These are phyloP conservation scores for Fusarium sp. DNA, from an alignment of 2,329 filamentous ascomycete genomes.

Conservation along the genomic window DNA sequence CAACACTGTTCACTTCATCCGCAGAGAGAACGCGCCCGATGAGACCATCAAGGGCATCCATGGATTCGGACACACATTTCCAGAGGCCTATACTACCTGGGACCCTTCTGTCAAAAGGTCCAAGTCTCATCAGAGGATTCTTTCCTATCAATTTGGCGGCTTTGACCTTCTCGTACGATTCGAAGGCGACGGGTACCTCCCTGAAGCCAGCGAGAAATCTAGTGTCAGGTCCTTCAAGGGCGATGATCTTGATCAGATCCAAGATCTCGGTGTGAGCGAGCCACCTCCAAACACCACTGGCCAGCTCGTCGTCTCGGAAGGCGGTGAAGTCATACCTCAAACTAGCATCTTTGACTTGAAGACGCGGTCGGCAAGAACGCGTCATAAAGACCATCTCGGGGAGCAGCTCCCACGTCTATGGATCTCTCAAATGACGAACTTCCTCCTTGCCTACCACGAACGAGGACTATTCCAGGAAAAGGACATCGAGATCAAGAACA, in stretches of 20 bases:
- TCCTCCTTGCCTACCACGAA: constrained; percentile 56
- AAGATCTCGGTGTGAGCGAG: constrained; percentile 12
- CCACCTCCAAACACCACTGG: background rate
- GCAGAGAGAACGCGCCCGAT: constrained; percentile 68
- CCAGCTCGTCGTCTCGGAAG: constrained; percentile 31
- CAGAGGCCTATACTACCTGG: constrained; percentile 74
- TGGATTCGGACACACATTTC: constrained; percentile 75
- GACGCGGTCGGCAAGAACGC: constrained; percentile 49
- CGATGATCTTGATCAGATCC: constrained; percentile 3
- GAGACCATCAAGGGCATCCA: constrained; percentile 65
- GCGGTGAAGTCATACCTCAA: constrained; percentile 48
- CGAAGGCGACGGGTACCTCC: constrained; percentile 46
- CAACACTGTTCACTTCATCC: constrained; percentile 70
- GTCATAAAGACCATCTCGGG: constrained; percentile 43
- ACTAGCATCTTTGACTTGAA: constrained; percentile 57
- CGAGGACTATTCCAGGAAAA: constrained; percentile 48
- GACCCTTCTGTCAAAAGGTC: constrained; percentile 64
- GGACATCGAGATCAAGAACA: constrained; percentile 50
- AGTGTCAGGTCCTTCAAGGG: background rate
- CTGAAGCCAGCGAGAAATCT: background rate
- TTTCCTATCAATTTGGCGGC: constrained; percentile 66
- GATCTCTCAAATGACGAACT: constrained; percentile 53
- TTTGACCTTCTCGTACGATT: constrained; percentile 46
- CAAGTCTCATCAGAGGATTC: constrained; percentile 69
- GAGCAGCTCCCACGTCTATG: constrained; percentile 57